Percentiles rank a stretch among this genome's conserved stretches.
Evolutionary conservation across 2,329 filamentous ascomycete species (phyloP).

Genomic region (Beauveria australis): DNA sequence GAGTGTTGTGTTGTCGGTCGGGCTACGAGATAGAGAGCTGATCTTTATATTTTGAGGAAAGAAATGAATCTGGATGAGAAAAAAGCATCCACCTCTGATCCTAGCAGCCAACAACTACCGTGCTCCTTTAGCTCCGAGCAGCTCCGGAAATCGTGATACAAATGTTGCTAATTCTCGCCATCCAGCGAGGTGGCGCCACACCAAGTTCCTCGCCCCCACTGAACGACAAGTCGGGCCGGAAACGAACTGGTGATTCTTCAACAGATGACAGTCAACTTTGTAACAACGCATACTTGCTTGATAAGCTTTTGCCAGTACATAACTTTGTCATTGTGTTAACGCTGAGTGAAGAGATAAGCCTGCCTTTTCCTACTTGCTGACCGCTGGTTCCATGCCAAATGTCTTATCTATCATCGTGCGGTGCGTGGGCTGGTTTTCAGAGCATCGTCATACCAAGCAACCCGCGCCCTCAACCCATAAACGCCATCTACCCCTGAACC

Average conservation of each 20-base stretch:
- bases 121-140: not conserved
- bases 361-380: not conserved
- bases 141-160: conserved; percentile 1
- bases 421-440: not conserved
- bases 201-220: not conserved
- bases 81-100: not conserved
- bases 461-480: not conserved
- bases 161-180: not conserved
- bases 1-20: not conserved
- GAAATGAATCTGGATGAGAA: not conserved
- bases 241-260: not conserved
- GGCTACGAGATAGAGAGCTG: not conserved
- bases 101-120: not conserved
- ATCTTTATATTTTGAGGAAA: not conserved
- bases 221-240: conserved; percentile 1
- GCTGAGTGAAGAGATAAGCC: not conserved
- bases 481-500: not conserved
- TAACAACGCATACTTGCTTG: not conserved
- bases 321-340: not conserved
- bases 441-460: not conserved
- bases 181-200: not conserved
- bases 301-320: not conserved
- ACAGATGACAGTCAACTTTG: not conserved
- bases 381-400: not conserved
- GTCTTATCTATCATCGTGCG: not conserved